Conservation (phyloP, 768 basidiomycete genomes). For the Vararia minispora region DNA sequence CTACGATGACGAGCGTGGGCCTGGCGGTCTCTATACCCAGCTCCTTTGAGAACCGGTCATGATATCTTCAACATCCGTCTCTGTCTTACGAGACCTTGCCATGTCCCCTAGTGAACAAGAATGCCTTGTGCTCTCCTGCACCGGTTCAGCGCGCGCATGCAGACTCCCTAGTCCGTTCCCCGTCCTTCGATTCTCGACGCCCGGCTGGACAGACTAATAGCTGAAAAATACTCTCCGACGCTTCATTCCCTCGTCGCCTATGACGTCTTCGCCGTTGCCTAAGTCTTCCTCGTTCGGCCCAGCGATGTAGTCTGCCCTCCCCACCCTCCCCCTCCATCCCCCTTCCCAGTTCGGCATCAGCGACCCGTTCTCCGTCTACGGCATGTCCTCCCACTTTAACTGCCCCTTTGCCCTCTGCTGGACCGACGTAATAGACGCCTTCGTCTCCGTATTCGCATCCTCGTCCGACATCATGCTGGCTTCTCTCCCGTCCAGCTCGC, state of each 20-base stretch:
- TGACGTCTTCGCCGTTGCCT: constrained; percentile 53
- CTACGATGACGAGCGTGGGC: too few relatives aligned
- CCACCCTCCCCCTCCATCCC: not conserved
- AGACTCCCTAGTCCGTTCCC: constrained; percentile 46
- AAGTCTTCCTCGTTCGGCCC: constrained; percentile 44
- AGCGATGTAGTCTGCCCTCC: constrained; percentile 35
- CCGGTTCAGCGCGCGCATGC: constrained; percentile 47
- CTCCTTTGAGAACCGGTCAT: too few relatives aligned
- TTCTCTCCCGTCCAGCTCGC: constrained; percentile 37
- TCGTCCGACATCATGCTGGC: constrained; percentile 47
- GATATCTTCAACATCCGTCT: too few relatives aligned
- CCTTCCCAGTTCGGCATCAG: constrained; percentile 53
- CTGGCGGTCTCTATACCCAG: too few relatives aligned
- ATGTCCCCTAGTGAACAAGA: too few relatives aligned
- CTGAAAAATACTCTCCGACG: constrained; percentile 51
- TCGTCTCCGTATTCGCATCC: constrained; percentile 39
- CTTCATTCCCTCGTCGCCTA: constrained; percentile 54
- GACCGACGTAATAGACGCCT: constrained; percentile 55
- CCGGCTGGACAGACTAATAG: constrained; percentile 20
- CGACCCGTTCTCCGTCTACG: constrained; percentile 34
- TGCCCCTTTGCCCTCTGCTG: constrained; percentile 45
- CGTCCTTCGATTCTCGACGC: not conserved
- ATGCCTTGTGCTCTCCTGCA: constrained; percentile 38
- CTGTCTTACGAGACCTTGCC: too few relatives aligned
- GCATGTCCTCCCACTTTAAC: constrained; percentile 39